A percentile compares a stretch with the other conserved stretches of the same genome.
Evolutionary conservation across 305 asterid genomes (phyloP).

Genomic region (Solanum hybrid): DNA sequence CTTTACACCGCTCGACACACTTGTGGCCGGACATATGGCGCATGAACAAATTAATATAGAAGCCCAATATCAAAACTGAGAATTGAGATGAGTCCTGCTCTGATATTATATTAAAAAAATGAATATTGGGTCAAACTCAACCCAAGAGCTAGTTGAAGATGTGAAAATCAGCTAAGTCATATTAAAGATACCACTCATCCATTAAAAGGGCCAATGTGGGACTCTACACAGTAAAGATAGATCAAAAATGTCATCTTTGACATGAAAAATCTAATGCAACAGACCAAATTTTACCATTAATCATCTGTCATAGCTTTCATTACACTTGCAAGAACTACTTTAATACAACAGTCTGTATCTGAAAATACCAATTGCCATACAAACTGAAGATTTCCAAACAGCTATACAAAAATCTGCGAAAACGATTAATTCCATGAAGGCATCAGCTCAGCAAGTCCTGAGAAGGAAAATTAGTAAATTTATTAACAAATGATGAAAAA

Average conservation of each 20-base stretch:
- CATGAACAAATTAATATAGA: neutral
- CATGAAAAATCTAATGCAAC: neutral
- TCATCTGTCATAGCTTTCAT: neutral
- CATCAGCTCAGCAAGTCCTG: neutral
- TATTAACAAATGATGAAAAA: neutral
- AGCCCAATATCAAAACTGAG: no score
- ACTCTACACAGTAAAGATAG: neutral
- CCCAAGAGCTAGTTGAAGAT: neutral
- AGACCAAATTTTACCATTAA: neutral
- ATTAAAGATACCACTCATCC: neutral
- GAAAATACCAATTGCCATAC: neutral
- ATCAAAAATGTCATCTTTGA: neutral
- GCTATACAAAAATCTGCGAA: conserved; percentile 9
- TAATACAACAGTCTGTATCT: neutral
- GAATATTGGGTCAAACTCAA: neutral
- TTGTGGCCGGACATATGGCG: neutral
- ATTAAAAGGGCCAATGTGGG: neutral
- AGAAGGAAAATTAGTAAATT: neutral
- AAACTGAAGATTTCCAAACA: neutral
- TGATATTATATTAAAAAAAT: neutral
- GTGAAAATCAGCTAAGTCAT: neutral
- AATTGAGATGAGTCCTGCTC: neutral
- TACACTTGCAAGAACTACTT: neutral
- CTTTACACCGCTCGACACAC: neutral
- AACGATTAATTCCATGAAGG: neutral